phyloP scores from a whole-genome alignment of 805 yeast genomes.

The Saturnispora hagleri region DNA sequence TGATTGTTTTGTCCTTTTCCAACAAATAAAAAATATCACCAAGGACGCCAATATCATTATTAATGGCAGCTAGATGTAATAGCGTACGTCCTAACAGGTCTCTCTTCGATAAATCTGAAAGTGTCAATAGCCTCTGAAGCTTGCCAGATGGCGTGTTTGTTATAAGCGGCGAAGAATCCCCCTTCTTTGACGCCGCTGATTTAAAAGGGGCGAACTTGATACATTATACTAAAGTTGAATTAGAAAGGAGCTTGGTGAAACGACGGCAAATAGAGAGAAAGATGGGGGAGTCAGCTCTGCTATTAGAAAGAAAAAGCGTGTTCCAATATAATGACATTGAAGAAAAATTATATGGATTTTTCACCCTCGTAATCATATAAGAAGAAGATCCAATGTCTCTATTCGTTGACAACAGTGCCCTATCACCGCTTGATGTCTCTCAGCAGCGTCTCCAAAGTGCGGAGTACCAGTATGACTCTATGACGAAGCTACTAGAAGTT shows the following conservation, averaged over 20 bases:
- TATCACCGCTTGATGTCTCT: constrained; percentile 40
- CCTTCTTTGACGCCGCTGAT: constrained; percentile 4
- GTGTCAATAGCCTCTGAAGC: constrained; percentile 21
- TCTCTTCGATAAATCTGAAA: constrained; percentile 35
- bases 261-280: background rate
- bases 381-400: background rate
- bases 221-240: constrained; percentile 5
- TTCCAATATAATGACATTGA: background rate
- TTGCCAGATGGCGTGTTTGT: background rate
- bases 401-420: constrained; percentile 21
- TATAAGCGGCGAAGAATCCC: constrained; percentile 8
- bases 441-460: constrained; percentile 56
- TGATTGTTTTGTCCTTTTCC: constrained; percentile 20
- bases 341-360: background rate
- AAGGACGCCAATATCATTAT: constrained; percentile 41
- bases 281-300: background rate
- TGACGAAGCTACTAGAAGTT: constrained; percentile 38
- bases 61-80: constrained; percentile 45
- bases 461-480: constrained; percentile 58
- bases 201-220: constrained; percentile 14
- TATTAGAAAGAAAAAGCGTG: background rate
- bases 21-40: constrained; percentile 32
- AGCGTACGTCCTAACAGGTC: constrained; percentile 63
- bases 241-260: background rate
- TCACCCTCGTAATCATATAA: background rate